A percentile compares a stretch with the other conserved stretches of the same genome.
Conservation (phyloP, 2,329 filamentous ascomycete genomes). For the Calonectria leucothoes region DNA sequence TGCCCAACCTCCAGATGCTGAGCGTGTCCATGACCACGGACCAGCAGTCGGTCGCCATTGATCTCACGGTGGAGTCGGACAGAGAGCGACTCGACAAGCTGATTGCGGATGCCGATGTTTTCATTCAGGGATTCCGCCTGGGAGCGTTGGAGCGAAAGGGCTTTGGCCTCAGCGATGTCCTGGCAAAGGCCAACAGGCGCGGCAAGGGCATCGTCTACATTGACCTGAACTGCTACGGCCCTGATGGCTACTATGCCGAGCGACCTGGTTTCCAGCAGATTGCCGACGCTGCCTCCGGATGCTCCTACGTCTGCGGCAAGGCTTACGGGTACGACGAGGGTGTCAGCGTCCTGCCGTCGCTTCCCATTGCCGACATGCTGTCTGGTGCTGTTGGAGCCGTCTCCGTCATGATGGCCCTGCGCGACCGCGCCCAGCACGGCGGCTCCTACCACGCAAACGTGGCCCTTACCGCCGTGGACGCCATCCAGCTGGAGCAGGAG, state of each 20-base stretch:
- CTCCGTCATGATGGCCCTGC: background rate
- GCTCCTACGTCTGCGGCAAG: slow-evolving; percentile 41
- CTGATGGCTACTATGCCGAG: slow-evolving; percentile 65
- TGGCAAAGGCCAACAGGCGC: slow-evolving; percentile 30
- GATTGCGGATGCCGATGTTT: slow-evolving; percentile 61
- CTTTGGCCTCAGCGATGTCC: slow-evolving; percentile 54
- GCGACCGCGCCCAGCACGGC: background rate
- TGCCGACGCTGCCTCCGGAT: slow-evolving; percentile 60
- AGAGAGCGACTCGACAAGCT: slow-evolving; percentile 55
- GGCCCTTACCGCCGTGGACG: background rate
- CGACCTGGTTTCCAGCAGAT: slow-evolving; percentile 76
- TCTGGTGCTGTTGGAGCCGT: background rate
- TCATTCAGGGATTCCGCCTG: slow-evolving; percentile 64
- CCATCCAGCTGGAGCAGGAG: slow-evolving; percentile 32
- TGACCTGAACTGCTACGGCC: slow-evolving; percentile 74
- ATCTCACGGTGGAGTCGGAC: slow-evolving; percentile 52
- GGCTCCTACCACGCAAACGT: slow-evolving; percentile 1
- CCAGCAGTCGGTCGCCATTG: slow-evolving; percentile 48
- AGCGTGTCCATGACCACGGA: background rate
- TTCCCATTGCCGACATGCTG: background rate
- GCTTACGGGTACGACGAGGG: background rate
- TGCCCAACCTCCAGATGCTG: slow-evolving; percentile 52
- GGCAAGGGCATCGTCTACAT: slow-evolving; percentile 69
- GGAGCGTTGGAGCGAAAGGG: slow-evolving; percentile 55
- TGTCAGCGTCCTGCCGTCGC: background rate